Base-by-base conservation (phyloP, 805 yeast species). In the Torulaspora indica region DNA sequence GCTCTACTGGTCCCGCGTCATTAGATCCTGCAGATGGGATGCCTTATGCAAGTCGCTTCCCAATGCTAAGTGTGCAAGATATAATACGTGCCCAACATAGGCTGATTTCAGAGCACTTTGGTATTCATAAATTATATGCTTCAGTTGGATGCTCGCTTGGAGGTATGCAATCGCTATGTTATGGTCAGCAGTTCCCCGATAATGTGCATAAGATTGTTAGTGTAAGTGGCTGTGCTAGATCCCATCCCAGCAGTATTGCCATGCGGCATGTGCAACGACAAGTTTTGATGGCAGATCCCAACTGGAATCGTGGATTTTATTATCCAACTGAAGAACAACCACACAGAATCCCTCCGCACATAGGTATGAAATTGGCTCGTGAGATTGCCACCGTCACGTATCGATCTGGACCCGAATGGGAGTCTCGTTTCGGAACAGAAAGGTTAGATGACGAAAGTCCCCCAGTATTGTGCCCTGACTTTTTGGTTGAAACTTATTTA, bases 331-430 rank as follows among this genome's bases (percentile, higher is more conserved):
- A 42, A 4, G 49, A 43, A 9, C 40, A 53, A 24, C 52, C 54
- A 5, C 62, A 75, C 47, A 60, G 67, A 3, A 70, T 89, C 1
- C 95, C 95, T 6, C 97, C 97, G 1, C 96, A 90, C 63, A 80
- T 83, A 18, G 97, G 97, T 12, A 89, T 90, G 96, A 90, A 90
- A 61, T 73, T 90, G 29, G 91, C 96, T 1, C 74, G 97, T 51
- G 95, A 88, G 63, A 87, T 90, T 38, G 96, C 96, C 25, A 90
- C 97, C 0, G 86, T 90, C 43, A 88, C 96, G 0, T 90, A 90
- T 64, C 73, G 97, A 54, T 86, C 95, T 1, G 97, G 97, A 2
- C 97, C 97, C 1, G 97, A 90, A 66, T 90, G 97, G 97, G 97
- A 90, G 63, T 78, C 81, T 49, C 70, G 97, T 47, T 90, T 90